Percentiles rank a stretch among this genome's conserved stretches.
Evolutionary conservation across 148 eudicot genomes (phyloP).

Genomic region (Camellia lanceoleosa): DNA sequence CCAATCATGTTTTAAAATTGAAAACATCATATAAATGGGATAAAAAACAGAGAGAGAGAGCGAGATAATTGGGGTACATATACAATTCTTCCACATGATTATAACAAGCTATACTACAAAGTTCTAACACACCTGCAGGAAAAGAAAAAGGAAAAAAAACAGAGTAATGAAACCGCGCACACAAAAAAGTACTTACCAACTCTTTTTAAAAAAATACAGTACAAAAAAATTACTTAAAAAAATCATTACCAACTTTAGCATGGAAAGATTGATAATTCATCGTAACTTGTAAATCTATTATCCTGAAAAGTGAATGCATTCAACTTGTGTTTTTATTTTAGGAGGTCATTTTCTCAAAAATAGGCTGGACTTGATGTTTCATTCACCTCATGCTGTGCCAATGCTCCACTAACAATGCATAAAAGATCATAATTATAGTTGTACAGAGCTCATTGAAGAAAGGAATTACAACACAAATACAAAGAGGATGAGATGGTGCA

Average conservation of each 20-base stretch:
- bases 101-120: neutral
- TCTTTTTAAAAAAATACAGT: neutral
- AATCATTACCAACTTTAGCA: too few species aligned
- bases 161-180: neutral
- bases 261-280: too few species aligned
- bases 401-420: conserved; percentile 1
- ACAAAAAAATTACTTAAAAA: neutral
- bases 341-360: neutral
- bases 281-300: neutral
- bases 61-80: too few species aligned
- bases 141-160: neutral
- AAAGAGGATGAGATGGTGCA: neutral
- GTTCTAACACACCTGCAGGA: neutral
- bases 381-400: conserved; percentile 5
- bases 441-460: conserved; percentile 8
- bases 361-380: neutral
- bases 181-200: too few species aligned
- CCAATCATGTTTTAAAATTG: neutral
- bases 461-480: neutral
- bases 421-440: neutral
- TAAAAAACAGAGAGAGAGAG: too few species aligned
- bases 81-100: too few species aligned
- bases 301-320: neutral
- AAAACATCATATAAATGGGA: neutral
- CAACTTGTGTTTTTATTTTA: neutral